Base-by-base conservation (phyloP, 495 filamentous ascomycete species). In the Hypoxylon fragiforme region DNA sequence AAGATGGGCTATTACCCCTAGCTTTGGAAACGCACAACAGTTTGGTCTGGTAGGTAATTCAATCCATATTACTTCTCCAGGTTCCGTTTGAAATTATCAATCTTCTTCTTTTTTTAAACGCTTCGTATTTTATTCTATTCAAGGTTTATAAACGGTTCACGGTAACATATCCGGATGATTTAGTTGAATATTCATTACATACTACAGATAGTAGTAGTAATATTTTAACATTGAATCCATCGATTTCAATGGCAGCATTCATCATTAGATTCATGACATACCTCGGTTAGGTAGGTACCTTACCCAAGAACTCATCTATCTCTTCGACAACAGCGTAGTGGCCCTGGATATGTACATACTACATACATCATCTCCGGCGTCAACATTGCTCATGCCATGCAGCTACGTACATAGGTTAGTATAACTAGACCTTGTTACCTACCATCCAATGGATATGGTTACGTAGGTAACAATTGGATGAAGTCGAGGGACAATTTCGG, bases 291-390 rank as follows among this genome's bases (percentile, higher is more conserved):
- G 3, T n/a, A 34, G 31, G 31, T 34, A 34, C 31, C 31, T n/a
- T n/a, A n/a, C n/a, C n/a, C n/a, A n/a, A n/a, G n/a, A n/a, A n/a
- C 24, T 28, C 13, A 5, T 3, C 11, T 43, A 37, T 56, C 42
- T 34, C 43, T 57, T 57, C 44, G 58, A 50, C 58, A 37, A 62
- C 43, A 52, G 52, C 46, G 58, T 56, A 43, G 59, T 24, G 48
- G 44, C 49, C 48, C 36, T 37, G 28, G 44, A 45, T 26, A n/a
- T 48, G 36, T 37, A 20, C 54, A 50, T 26, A 7, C 39, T 35
- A n/a, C n/a, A n/a, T n/a, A n/a, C n/a, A 15, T 15, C 18, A 42
- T 50, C 34, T 37, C 49, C 53, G 45, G 49, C 53, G 48, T 44
- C 13, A 50, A 49, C 44, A 24, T 57, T 19, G 31, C 43, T 24